Conservation (phyloP, 495 filamentous ascomycete species). For the Neurospora sp. region DNA sequence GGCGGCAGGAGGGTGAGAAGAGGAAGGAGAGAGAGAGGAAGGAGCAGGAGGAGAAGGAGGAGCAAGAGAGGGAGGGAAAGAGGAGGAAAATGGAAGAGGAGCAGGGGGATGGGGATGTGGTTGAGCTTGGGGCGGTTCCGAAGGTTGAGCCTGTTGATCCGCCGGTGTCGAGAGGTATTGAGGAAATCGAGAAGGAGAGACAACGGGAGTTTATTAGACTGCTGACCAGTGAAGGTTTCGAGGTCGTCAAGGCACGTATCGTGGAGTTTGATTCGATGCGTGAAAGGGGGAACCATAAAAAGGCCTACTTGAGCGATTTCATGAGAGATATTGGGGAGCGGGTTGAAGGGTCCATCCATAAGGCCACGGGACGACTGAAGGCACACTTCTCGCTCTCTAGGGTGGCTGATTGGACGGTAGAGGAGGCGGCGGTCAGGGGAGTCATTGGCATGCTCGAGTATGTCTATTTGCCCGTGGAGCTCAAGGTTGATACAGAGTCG, state of each 20-base stretch:
- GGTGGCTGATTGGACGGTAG: rapidly evolving
- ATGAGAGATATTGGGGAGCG: background rate
- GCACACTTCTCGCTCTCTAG: no score
- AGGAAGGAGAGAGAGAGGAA: background rate
- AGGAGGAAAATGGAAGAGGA: background rate
- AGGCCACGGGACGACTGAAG: background rate
- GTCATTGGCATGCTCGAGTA: background rate
- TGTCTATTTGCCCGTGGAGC: background rate
- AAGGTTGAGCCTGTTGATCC: background rate
- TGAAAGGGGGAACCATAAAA: background rate
- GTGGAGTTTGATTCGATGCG: background rate
- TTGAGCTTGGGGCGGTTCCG: background rate
- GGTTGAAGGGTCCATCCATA: background rate
- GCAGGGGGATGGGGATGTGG: background rate
- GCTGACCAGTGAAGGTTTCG: background rate
- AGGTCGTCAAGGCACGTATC: background rate
- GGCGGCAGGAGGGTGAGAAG: no score
- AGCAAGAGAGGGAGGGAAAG: background rate
- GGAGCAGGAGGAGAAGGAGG: background rate
- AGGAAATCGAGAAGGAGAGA: no score
- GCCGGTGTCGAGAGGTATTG: background rate
- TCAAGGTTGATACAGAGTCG: background rate
- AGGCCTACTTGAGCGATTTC: background rate
- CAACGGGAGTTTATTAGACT: background rate
- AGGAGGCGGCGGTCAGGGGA: background rate